A percentile compares a stretch with the other conserved stretches of the same genome.
Conservation (phyloP, 2,329 filamentous ascomycete genomes). For the Dendryphion nanum region DNA sequence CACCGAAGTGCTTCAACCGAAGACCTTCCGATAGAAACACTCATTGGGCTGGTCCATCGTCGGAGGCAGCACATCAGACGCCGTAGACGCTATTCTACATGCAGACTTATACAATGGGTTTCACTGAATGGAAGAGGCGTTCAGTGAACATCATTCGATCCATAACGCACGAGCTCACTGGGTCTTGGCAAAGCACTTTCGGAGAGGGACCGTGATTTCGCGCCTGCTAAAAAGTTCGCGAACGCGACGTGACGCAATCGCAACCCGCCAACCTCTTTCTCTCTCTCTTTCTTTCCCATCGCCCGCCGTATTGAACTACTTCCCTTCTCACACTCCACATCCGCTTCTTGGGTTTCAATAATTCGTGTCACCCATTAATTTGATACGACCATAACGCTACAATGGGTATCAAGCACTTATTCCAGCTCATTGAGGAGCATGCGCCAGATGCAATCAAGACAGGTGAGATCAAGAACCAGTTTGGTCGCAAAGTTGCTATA, state of each 20-base stretch:
- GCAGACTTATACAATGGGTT: too few relatives aligned
- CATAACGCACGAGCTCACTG: too few relatives aligned
- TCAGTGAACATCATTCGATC: too few relatives aligned
- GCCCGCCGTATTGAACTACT: neutral
- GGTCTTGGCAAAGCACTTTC: slow-evolving; percentile 26
- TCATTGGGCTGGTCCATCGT: too few relatives aligned
- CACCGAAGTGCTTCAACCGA: neutral
- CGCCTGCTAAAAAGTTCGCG: slow-evolving; percentile 27
- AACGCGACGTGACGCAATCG: slow-evolving; percentile 25
- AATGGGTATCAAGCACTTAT: slow-evolving; percentile 46
- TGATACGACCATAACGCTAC: slow-evolving; percentile 4
- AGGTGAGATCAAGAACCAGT: slow-evolving; percentile 98
- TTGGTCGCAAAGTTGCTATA: slow-evolving; percentile 96
- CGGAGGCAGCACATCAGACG: too few relatives aligned
- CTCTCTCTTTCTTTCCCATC: neutral
- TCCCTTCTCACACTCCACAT: neutral
- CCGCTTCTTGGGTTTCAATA: neutral
- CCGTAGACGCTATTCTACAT: too few relatives aligned
- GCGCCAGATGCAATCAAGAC: slow-evolving; percentile 94
- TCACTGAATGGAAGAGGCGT: too few relatives aligned
- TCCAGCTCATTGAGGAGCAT: slow-evolving; percentile 64
- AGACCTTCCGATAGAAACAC: too few relatives aligned
- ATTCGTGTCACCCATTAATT: too few relatives aligned
- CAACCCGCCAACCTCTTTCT: slow-evolving; percentile 11
- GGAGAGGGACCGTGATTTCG: slow-evolving; percentile 27